Percentiles rank a stretch among this genome's conserved stretches.
phyloP scores from a whole-genome alignment of 345 rosid genomes.

The Lepidium aucheri region DNA sequence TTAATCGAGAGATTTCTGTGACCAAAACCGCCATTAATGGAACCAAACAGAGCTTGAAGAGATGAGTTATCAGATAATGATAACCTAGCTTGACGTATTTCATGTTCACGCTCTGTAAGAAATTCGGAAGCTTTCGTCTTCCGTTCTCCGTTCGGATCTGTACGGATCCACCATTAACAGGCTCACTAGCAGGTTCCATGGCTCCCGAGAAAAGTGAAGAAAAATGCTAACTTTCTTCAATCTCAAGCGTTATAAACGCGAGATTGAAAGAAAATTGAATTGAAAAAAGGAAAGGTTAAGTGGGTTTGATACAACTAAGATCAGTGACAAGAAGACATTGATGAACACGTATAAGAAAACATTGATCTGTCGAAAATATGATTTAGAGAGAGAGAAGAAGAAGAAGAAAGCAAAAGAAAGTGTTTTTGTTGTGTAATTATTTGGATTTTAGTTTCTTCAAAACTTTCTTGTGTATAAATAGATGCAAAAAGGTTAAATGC shows the following conservation, averaged over 20 bases:
- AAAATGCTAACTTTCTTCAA: not conserved
- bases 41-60: conserved; percentile 61
- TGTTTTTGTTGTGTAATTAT: not conserved
- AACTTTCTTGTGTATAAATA: not conserved
- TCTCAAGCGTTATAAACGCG: not conserved
- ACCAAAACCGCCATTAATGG: conserved; percentile 59
- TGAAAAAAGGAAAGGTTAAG: not conserved
- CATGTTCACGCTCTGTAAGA: conserved; percentile 76
- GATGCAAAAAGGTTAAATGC: not conserved
- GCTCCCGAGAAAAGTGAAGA: not conserved
- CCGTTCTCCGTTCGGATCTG: conserved; percentile 46
- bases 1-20: conserved; percentile 48
- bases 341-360: conserved; percentile 16
- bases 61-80: conserved; percentile 60
- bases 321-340: conserved; percentile 15
- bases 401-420: not conserved
- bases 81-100: conserved; percentile 88
- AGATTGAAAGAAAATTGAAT: not conserved
- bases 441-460: not conserved
- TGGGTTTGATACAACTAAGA: conserved; percentile 8
- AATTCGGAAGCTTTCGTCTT: conserved; percentile 61
- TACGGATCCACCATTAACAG: conserved; percentile 39
- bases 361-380: not conserved
- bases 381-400: not conserved
- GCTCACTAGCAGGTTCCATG: conserved; percentile 31